Base-by-base conservation (phyloP, 2,329 filamentous ascomycete species). In the Botrytis elliptica region DNA sequence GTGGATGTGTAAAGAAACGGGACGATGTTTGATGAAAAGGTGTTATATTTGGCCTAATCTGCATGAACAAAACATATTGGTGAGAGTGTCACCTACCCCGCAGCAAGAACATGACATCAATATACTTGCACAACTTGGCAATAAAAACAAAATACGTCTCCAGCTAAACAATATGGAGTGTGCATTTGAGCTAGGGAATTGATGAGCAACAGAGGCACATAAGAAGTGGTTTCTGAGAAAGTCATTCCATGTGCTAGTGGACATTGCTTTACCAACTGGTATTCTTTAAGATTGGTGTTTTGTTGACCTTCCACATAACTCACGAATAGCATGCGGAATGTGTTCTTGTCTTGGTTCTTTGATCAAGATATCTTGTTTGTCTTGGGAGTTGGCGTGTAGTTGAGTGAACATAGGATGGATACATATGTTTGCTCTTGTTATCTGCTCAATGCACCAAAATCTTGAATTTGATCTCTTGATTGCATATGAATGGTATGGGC, bases 41-140 rank as follows among this genome's bases (percentile, higher is more conserved):
- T 63, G 9, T n/a, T 16, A 40, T 42, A 63, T 20, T 40, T 18
- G 60, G 1, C 14, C 18, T n/a, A 5, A 18, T 49, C 25, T 66
- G 44, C 29, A 49, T 14, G 10, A 55, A n/a, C 25, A n/a, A 66
- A 49, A 44, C 29, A 66, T 4, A 66, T 66, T 18, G 29, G 2
- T 66, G 29, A n/a, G 25, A 44, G 62, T 64, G 40, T 12, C 33
- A 66, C 64, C 42, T 66, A 36, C 64, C 44, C 64, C 64, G 29
- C 64, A 66, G 4, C 44, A 52, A 20, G 36, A 66, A 36, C 44
- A 66, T 66, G 46, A 14, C 29, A 66, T 33, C 46, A 22, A 52
- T n/a, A 12, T 25, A 38, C 12, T 18, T n/a, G 20, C 44, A 66
- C 42, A n/a, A 66, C 9, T n/a, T 36, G 33, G 22, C 44, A 52